A percentile compares a stretch with the other conserved stretches of the same genome.
Evolutionary conservation across 1,139 yeast genomes (phyloP).

Genomic region (Yamadazyma buinensis): DNA sequence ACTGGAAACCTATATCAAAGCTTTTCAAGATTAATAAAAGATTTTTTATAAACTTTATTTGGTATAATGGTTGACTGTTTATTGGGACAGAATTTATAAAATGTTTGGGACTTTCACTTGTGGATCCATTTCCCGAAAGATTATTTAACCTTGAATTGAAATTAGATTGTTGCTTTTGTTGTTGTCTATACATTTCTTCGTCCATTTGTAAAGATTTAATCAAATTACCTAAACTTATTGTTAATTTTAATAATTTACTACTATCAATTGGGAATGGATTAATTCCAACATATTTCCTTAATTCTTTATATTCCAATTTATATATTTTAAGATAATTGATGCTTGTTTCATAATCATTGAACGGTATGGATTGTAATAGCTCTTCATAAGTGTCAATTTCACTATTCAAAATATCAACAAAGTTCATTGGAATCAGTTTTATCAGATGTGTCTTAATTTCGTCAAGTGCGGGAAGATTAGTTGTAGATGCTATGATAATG

Average conservation of each 20-base stretch:
- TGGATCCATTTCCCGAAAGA: neutral
- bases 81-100: conserved; percentile 12
- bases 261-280: conserved; percentile 34
- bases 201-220: conserved; percentile 35
- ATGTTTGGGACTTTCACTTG: conserved; percentile 11
- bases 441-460: neutral
- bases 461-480: neutral
- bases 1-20: conserved; percentile 35
- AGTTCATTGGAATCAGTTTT: conserved; percentile 8
- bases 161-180: conserved; percentile 19
- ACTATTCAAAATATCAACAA: conserved; percentile 16
- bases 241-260: conserved; percentile 37
- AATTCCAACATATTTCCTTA: conserved; percentile 19
- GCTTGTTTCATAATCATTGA: conserved; percentile 18
- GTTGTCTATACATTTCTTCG: conserved; percentile 27
- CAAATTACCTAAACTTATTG: conserved; percentile 43
- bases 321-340: conserved; percentile 30
- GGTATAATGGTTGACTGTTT: conserved; percentile 24
- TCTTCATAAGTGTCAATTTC: conserved; percentile 29
- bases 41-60: conserved; percentile 34
- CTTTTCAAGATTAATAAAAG: conserved; percentile 34
- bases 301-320: conserved; percentile 26
- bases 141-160: conserved; percentile 7
- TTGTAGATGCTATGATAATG: too few relatives aligned
- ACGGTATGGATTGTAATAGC: conserved; percentile 34